These are phyloP conservation scores for Logfia minima DNA, from an alignment of 129 eudicot species.

Conservation along the genomic window DNA sequence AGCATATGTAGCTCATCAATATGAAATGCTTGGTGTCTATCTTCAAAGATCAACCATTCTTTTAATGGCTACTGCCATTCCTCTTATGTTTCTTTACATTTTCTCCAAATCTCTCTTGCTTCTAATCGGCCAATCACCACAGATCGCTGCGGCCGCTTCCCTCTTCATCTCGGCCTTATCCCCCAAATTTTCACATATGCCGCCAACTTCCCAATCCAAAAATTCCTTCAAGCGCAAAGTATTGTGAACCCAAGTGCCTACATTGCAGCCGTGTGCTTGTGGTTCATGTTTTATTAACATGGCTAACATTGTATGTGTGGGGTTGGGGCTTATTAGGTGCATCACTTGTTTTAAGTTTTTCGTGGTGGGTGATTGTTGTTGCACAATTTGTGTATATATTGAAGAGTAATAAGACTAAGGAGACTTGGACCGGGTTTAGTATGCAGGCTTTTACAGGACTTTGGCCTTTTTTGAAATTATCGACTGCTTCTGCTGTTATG, in stretches of 20 bases:
- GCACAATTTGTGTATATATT: constrained; percentile 51
- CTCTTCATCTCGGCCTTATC: constrained; percentile 53
- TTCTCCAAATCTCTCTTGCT: constrained; percentile 44
- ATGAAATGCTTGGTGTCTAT: constrained; percentile 48
- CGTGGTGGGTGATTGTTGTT: constrained; percentile 50
- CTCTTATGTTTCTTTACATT: constrained; percentile 47
- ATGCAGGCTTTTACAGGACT: constrained; percentile 46
- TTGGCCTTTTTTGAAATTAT: constrained; percentile 40
- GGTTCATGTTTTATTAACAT: constrained; percentile 38
- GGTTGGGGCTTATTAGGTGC: constrained; percentile 53
- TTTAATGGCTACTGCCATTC: constrained; percentile 37
- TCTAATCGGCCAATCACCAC: constrained; percentile 42
- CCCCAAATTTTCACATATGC: constrained; percentile 62
- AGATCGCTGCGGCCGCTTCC: constrained; percentile 47
- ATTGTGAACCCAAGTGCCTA: constrained; percentile 58
- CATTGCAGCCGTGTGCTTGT: constrained; percentile 39
- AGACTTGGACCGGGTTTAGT: constrained; percentile 54
- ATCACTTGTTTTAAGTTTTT: constrained; percentile 43
- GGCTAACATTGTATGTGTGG: constrained; percentile 32
- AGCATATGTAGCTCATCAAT: constrained; percentile 56
- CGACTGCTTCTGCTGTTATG: constrained; percentile 49
- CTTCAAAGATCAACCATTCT: constrained; percentile 56
- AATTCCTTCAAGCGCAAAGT: constrained; percentile 59
- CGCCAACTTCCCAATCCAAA: constrained; percentile 49
- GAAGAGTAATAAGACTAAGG: constrained; percentile 33